Evolutionary conservation across 2,329 filamentous ascomycete genomes (phyloP).

Genomic region (Calonectria pseudoturangicola): DNA sequence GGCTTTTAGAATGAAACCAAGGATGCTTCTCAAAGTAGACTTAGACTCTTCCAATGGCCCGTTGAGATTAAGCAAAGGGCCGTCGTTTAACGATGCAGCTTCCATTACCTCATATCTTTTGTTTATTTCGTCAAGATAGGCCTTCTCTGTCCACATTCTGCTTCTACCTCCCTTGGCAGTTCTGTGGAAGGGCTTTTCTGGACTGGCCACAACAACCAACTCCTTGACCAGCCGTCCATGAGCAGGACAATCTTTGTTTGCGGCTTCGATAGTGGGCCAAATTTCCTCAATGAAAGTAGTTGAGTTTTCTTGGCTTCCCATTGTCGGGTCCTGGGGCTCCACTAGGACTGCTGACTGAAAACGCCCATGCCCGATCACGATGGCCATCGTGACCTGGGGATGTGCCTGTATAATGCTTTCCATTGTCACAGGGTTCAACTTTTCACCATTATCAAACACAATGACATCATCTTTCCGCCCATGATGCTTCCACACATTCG

Average conservation of each 20-base stretch:
- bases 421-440: conserved; percentile 15
- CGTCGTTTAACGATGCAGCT: background rate
- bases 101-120: background rate
- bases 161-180: conserved; percentile 18
- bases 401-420: background rate
- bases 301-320: background rate
- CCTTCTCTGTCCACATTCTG: conserved; percentile 21
- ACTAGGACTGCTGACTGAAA: conserved; percentile 11
- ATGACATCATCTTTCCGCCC: conserved; percentile 15
- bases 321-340: background rate
- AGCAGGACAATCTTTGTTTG: conserved; percentile 2
- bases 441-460: conserved; percentile 17
- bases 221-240: conserved; percentile 3
- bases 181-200: conserved; percentile 15
- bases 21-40: background rate
- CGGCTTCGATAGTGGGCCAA: background rate
- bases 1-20: background rate
- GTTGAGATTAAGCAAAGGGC: background rate
- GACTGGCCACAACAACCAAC: conserved; percentile 3
- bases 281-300: background rate
- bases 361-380: background rate
- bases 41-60: background rate
- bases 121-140: background rate
- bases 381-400: background rate
- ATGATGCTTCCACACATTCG: conserved; percentile 21